These are phyloP conservation scores for Thinopyrum obtusiflorum DNA, from an alignment of 202 grass and related monocot genomes.

Conservation along the genomic window DNA sequence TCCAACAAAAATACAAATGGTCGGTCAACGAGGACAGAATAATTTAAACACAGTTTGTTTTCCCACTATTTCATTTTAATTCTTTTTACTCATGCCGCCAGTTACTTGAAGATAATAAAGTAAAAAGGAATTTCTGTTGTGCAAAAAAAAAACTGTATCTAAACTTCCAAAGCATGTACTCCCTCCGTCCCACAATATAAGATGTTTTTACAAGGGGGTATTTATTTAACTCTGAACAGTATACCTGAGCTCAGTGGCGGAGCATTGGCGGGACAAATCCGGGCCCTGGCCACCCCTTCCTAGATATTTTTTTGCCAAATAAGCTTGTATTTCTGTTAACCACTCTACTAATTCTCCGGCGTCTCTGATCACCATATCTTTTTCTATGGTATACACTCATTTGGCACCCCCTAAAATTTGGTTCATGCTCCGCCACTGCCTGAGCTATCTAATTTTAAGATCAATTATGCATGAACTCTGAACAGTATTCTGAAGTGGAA, in stretches of 20 bases:
- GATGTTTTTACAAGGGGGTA: too few relatives aligned
- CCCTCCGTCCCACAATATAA: too few relatives aligned
- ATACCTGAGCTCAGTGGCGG: not conserved
- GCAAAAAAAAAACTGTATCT: not conserved
- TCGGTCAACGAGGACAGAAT: not conserved
- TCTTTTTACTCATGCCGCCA: not conserved
- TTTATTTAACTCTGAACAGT: not conserved
- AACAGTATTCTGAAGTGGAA: not conserved
- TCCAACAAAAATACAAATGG: not conserved
- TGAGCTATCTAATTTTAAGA: constrained; percentile 1
- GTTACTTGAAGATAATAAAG: not conserved
- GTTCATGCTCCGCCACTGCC: too few relatives aligned
- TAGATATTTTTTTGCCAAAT: too few relatives aligned
- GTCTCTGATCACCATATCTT: too few relatives aligned
- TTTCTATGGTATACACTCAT: too few relatives aligned
- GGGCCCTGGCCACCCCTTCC: too few relatives aligned
- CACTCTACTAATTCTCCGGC: too few relatives aligned
- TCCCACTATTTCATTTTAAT: not conserved
- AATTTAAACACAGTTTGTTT: not conserved
- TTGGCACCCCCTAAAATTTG: too few relatives aligned
- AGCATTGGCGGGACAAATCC: too few relatives aligned
- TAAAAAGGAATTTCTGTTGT: not conserved
- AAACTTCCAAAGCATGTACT: not conserved
- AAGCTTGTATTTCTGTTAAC: too few relatives aligned
- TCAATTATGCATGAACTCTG: not conserved